Conservation (phyloP, 192 early-diverging fungal genomes). For the Ambispora gerdemannii region DNA sequence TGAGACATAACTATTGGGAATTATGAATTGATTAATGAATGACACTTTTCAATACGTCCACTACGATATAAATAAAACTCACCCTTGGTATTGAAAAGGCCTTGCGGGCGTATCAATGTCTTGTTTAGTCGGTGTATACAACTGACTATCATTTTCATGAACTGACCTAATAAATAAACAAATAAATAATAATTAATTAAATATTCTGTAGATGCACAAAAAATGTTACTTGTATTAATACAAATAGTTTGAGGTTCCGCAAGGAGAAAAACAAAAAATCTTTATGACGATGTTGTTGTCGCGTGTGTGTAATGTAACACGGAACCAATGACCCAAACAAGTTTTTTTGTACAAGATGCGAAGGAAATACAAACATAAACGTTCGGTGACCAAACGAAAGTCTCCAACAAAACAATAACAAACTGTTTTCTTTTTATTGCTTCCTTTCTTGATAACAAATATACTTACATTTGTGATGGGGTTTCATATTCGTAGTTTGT, state of each 20-base stretch:
- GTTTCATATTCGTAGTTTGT: conserved; percentile 8
- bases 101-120: background rate
- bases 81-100: conserved; percentile 16
- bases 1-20: background rate
- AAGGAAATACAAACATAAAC: conserved; percentile 16
- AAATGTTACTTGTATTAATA: background rate
- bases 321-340: conserved; percentile 18
- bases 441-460: background rate
- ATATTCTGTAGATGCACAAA: background rate
- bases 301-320: conserved; percentile 28
- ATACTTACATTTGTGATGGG: conserved; percentile 27
- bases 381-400: conserved; percentile 3
- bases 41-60: background rate
- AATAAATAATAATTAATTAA: background rate
- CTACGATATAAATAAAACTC: background rate
- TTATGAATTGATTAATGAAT: background rate
- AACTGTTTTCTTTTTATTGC: conserved; percentile 2
- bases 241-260: background rate
- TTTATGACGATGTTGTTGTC: background rate
- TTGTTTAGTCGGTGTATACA: conserved; percentile 17
- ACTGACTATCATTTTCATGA: conserved; percentile 1
- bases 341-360: no score
- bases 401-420: background rate
- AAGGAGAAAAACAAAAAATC: background rate
- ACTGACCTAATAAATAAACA: conserved; percentile 14